phyloP scores from a whole-genome alignment of 805 yeast genomes.

The Ogataea dorogensis region DNA sequence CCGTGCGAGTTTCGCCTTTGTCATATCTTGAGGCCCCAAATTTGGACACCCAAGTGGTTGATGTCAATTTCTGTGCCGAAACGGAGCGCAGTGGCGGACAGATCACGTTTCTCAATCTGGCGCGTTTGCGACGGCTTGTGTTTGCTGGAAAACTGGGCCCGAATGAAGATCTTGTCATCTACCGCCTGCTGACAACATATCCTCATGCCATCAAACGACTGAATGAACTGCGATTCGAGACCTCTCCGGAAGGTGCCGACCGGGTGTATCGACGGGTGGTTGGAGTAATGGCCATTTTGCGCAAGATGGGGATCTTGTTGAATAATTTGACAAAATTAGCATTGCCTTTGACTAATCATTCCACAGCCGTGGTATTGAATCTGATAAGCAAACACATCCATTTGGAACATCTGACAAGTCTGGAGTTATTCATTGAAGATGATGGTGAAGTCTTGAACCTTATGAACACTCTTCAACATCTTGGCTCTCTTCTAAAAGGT shows the following conservation, averaged over 20 bases:
- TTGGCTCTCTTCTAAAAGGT: constrained; percentile 24
- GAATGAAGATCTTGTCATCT: constrained; percentile 36
- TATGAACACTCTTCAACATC: constrained; percentile 29
- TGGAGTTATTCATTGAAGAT: constrained; percentile 32
- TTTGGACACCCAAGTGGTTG: constrained; percentile 25
- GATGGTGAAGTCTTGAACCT: constrained; percentile 30
- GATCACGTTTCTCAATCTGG: constrained; percentile 26
- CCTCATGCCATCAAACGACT: constrained; percentile 28
- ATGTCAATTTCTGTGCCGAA: constrained; percentile 29
- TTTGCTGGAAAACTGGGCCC: constrained; percentile 30
- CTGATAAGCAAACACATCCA: constrained; percentile 30
- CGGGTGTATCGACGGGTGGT: constrained; percentile 33
- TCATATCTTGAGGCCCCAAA: constrained; percentile 28
- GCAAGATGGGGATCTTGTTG: constrained; percentile 31
- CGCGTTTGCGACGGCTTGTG: constrained; percentile 20
- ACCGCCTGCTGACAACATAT: constrained; percentile 27
- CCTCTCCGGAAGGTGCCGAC: constrained; percentile 25
- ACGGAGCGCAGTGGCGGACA: constrained; percentile 26
- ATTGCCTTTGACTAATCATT: constrained; percentile 33
- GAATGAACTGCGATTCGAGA: constrained; percentile 28
- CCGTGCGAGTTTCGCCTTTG: constrained; percentile 24
- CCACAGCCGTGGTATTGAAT: constrained; percentile 31
- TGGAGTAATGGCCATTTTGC: constrained; percentile 34
- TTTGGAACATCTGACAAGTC: constrained; percentile 29
- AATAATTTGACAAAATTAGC: constrained; percentile 27